These are phyloP conservation scores for Phaeotremella skinneri DNA, from an alignment of 768 basidiomycete genomes.

Conservation along the genomic window DNA sequence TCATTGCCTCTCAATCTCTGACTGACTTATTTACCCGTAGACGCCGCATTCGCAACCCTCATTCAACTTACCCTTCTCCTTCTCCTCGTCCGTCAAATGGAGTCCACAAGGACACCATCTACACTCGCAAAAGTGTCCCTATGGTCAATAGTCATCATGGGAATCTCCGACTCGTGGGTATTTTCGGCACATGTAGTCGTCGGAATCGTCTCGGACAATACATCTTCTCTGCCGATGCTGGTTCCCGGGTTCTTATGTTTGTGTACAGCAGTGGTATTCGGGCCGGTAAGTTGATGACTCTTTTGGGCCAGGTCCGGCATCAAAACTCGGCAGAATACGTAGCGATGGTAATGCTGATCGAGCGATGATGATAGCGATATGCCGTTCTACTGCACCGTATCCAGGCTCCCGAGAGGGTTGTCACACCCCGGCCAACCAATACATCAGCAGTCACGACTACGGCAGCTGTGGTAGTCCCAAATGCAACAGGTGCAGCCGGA, in stretches of 20 bases:
- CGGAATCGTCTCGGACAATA: conserved; percentile 77
- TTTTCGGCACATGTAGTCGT: conserved; percentile 88
- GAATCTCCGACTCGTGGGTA: conserved; percentile 73
- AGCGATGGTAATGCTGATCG: background rate
- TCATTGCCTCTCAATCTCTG: background rate
- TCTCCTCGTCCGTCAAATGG: conserved; percentile 71
- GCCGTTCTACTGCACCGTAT: conserved; percentile 74
- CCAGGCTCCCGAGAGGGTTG: conserved; percentile 59
- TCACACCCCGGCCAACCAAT: conserved; percentile 47
- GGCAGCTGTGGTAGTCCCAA: conserved; percentile 6
- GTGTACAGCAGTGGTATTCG: conserved; percentile 68
- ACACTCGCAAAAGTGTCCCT: conserved; percentile 74
- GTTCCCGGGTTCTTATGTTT: conserved; percentile 82
- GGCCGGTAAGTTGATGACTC: conserved; percentile 62
- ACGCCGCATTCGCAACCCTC: conserved; percentile 69
- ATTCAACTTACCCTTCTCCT: conserved; percentile 66
- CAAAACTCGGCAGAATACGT: background rate
- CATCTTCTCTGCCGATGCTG: conserved; percentile 73
- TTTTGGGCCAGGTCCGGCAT: background rate
- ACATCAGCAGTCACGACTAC: conserved; percentile 14
- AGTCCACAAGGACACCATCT: conserved; percentile 71
- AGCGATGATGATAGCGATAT: conserved; percentile 65
- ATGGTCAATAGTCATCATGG: conserved; percentile 78
- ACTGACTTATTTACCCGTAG: conserved; percentile 52
- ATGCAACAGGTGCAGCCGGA: conserved; percentile 9